Evolutionary conservation across 2,329 filamentous ascomycete species (phyloP).

Genomic region (Trichophyton verrucosum): DNA sequence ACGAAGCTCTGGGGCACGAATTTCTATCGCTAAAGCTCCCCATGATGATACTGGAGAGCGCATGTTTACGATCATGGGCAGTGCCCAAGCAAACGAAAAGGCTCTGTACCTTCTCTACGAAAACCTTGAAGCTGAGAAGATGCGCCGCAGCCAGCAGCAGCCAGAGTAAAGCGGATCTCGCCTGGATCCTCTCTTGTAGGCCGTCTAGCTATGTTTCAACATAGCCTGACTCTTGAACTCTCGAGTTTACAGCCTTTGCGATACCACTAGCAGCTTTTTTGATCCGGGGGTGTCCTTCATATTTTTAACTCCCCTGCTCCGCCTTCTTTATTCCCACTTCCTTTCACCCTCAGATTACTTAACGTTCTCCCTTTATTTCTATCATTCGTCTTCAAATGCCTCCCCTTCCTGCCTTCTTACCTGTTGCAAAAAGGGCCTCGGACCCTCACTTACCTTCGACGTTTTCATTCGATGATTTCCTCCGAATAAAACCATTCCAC

Average conservation of each 20-base stretch:
- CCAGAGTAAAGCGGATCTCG: constrained; percentile 36
- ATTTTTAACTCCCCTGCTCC: neutral
- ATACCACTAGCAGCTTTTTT: neutral
- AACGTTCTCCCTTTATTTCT: neutral
- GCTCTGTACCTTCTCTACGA: constrained; percentile 94
- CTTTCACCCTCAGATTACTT: neutral
- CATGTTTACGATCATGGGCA: constrained; percentile 99
- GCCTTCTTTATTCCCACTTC: neutral
- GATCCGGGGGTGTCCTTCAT: neutral
- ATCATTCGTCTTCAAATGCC: neutral
- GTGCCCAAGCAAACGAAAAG: constrained; percentile 83
- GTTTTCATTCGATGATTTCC: neutral
- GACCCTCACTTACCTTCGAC: neutral
- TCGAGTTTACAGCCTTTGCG: neutral
- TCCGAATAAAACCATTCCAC: neutral
- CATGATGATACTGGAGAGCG: constrained; percentile 96
- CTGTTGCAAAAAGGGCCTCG: neutral
- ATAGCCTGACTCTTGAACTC: neutral
- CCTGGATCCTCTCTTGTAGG: neutral
- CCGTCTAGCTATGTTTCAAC: neutral
- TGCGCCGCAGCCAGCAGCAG: constrained; percentile 76
- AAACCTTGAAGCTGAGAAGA: constrained; percentile 98
- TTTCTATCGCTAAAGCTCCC: constrained; percentile 93
- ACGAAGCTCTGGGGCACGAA: constrained; percentile 88
- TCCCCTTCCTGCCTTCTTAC: neutral